These are phyloP conservation scores for Perkinsus chesapeaki DNA, from an alignment of 169 alveolate genomes.

Conservation along the genomic window DNA sequence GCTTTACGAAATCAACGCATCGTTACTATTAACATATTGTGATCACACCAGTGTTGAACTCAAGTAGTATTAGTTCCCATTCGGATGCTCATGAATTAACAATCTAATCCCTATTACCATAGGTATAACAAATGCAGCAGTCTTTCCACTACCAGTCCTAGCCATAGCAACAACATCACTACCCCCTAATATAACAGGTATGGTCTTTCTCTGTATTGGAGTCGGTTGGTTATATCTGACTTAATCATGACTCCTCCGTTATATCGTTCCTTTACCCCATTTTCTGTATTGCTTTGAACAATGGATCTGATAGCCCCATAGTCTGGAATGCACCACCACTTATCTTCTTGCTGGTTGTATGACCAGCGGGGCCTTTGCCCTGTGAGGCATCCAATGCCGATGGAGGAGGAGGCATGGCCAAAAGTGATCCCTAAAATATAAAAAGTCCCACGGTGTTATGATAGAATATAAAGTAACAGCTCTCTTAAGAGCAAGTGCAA, in stretches of 20 bases:
- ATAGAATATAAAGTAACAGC: neutral
- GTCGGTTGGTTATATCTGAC: constrained; percentile 69
- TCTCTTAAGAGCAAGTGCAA: neutral
- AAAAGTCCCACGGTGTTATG: neutral
- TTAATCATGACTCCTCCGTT: neutral
- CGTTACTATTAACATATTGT: no score
- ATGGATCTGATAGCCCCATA: neutral
- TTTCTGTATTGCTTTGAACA: neutral
- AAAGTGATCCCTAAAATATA: no score
- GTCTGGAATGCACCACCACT: neutral
- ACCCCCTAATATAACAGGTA: constrained; percentile 68
- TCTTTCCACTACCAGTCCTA: constrained; percentile 87
- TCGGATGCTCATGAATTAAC: neutral
- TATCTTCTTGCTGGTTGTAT: neutral
- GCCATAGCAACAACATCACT: constrained; percentile 73
- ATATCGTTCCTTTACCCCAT: neutral
- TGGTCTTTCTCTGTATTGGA: constrained; percentile 83
- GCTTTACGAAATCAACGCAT: no score
- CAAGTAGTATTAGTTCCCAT: no score
- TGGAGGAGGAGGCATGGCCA: neutral
- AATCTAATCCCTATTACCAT: constrained; percentile 32
- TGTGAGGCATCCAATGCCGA: no score
- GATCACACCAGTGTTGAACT: no score
- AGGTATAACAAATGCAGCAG: constrained; percentile 88
- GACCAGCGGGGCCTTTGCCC: no score